Base-by-base conservation (phyloP, 2,329 filamentous ascomycete species). In the Claviceps purpurea region DNA sequence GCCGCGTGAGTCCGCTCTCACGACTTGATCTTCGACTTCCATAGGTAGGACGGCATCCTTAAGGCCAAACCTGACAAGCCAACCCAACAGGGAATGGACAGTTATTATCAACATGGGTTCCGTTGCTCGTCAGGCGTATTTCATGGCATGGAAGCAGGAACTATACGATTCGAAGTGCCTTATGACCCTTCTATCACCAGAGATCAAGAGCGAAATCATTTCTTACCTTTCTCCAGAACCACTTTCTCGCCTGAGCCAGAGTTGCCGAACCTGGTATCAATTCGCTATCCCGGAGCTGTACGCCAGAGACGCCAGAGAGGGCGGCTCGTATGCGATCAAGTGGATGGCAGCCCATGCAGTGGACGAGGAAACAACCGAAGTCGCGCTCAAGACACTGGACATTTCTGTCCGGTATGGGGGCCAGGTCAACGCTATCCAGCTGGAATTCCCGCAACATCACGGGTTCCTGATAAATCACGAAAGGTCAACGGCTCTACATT, bases 401-500 rank as follows among this genome's bases (percentile, higher is more conserved):
- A 38, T 2, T 22, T 50, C 41, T 38, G 13, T 7, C 18, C 4
- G 1, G 13, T 18, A 18, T 18, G 49, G 49, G 14, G 52, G 41
- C 8, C 13, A 52, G 10, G 50, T 52, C n/a, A 52, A 54, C n/a
- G 38, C 41, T 18, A 5, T 50, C 2, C 30, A 52, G 20, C 13
- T 3, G n/a, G 30, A 38, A 13, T 50, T 37, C 8, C 48, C 48
- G 13, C 37, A 13, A 37, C 16, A 3, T 6, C 6, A 11, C 2
- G 7, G 5, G 2, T n/a, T 14, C 26, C 4, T 3, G 18, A 26
- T 16, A 16, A 4, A 5, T 6, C 18, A 37, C 30, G 13, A 50
- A 45, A 38, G 14, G 5, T 43, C 47, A 38, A 50, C 52, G 4
- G 37, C 50, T 4, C n/a, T 54, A 11, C 50, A 54, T 41, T 42